Evolutionary conservation across 2,329 filamentous ascomycete genomes (phyloP).

Genomic region (Scopulariopsis brevicaulis): DNA sequence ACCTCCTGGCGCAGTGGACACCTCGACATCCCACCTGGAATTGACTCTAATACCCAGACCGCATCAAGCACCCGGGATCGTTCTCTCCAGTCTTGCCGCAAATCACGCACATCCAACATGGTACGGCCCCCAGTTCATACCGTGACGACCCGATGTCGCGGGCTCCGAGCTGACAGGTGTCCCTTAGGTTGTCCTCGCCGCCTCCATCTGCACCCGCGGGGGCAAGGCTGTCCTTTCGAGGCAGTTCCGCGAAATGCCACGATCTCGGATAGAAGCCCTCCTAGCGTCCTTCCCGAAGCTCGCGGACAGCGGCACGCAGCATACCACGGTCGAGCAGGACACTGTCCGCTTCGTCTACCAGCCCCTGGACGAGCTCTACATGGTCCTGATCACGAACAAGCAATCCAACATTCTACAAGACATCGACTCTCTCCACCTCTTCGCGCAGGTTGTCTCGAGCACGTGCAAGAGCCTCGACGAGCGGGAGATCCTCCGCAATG

Average conservation of each 20-base stretch:
- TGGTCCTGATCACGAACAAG: constrained; percentile 98
- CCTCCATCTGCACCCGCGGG: constrained; percentile 96
- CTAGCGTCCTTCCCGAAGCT: constrained; percentile 97
- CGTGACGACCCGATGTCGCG: background rate
- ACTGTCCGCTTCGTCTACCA: constrained; percentile 99
- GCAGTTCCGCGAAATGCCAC: constrained; percentile 95
- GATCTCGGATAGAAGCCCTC: constrained; percentile 91
- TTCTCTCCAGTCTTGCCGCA: background rate
- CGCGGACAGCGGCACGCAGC: constrained; percentile 88
- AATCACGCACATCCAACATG: constrained; percentile 1
- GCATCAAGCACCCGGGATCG: background rate
- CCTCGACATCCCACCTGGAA: constrained; percentile 5
- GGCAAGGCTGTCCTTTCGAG: constrained; percentile 97
- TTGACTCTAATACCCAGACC: background rate
- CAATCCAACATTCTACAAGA: constrained; percentile 99
- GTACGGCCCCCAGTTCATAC: background rate
- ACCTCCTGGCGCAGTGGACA: constrained; percentile 2
- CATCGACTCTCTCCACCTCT: constrained; percentile 95
- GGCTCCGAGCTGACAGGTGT: background rate
- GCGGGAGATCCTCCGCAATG: constrained; percentile 87
- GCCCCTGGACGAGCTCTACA: constrained; percentile 97
- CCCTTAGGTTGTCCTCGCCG: constrained; percentile 84
- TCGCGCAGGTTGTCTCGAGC: constrained; percentile 92
- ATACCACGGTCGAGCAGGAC: constrained; percentile 97
- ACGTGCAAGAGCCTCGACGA: constrained; percentile 96